phyloP scores from a whole-genome alignment of 805 yeast species.

The Lachancea thermotolerans region DNA sequence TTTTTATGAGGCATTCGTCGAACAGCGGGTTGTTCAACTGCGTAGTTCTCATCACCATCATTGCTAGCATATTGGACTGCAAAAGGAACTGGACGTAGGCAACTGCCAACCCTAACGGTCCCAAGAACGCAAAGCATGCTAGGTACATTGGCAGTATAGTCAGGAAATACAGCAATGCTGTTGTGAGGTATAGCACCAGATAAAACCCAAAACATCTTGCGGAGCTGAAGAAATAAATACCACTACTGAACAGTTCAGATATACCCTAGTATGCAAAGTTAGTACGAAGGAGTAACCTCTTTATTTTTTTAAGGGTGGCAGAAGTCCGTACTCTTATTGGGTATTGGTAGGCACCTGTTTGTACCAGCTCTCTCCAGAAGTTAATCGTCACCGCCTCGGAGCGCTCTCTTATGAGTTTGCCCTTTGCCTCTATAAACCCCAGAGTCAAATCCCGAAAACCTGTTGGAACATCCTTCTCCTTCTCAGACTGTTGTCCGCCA shows the following conservation, averaged over 20 bases:
- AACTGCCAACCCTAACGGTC: constrained; percentile 25
- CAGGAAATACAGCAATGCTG: constrained; percentile 23
- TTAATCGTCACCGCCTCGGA: constrained; percentile 11
- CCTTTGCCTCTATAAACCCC: constrained; percentile 15
- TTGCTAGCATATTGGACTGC: constrained; percentile 27
- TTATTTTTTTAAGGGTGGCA: not conserved
- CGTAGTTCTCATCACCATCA: constrained; percentile 28
- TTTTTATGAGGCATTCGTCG: constrained; percentile 10
- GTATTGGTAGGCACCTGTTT: constrained; percentile 17
- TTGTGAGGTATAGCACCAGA: constrained; percentile 14
- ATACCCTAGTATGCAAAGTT: constrained; percentile 13
- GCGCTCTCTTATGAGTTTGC: constrained; percentile 10
- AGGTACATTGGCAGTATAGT: constrained; percentile 29
- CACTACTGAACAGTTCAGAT: constrained; percentile 12
- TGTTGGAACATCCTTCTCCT: constrained; percentile 14
- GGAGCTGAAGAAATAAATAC: constrained; percentile 12
- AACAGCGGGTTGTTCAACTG: constrained; percentile 20
- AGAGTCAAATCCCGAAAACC: constrained; percentile 10
- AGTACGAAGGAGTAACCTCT: not conserved
- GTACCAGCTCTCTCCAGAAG: constrained; percentile 21
- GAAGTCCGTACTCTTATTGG: constrained; percentile 4
- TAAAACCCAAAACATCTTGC: constrained; percentile 14
- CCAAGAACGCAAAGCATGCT: constrained; percentile 22
- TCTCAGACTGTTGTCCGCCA: constrained; percentile 20
- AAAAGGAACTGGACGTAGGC: constrained; percentile 26